Evolutionary conservation across 805 yeast species (phyloP), one percentile per base, ranked within the genome.

Genomic region (Ogataea glucozyma): DNA sequence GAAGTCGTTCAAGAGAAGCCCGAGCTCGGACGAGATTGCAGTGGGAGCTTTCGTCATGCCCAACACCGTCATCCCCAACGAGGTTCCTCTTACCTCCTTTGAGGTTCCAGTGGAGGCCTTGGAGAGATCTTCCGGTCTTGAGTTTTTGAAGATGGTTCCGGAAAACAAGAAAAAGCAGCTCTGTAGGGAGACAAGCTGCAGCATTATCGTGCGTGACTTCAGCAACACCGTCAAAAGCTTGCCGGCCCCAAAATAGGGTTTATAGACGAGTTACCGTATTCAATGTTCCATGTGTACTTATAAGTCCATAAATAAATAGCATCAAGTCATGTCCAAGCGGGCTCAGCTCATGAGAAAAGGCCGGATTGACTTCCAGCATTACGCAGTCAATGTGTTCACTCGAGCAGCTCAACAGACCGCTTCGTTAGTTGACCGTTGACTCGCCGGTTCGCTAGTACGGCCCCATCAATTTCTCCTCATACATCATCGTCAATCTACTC

Each of bases 1-100:
- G 62, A 65, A 69, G 13, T 74, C 79, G 4, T 36, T 43, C 18
- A 61, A 55, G 4, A 66, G 61, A 26, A 56, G 64, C 40, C 64
- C 72, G 11, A 49, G 47, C 31, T 56, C 65, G 3, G 69, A 69
- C 7, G 71, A 70, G 11, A 67, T 88, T 10, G 79, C 91, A 3
- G 88, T 88, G 7, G 98, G 85, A 1, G 97, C 98, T 0, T 93
- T 93, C 69, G 97, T 93, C 11, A 64, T 93, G 53, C 99, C 99
- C 20, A 93, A 93, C 61, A 88, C 76, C n/a, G 70, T 63, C 6
- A 90, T 93, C 40, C 71, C 79, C 38, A 93, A 93, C 60, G 66
- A 68, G 18, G 76, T 78, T 1, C 89, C 90, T 5, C 69, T 93
- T 48, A 78, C 78, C 30, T 70, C 75, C 8, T 93, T 89, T 66